A percentile compares a stretch with the other conserved stretches of the same genome.
Evolutionary conservation across 352 stramenopile species (phyloP).

Genomic region (Phytophthora tentaculata): DNA sequence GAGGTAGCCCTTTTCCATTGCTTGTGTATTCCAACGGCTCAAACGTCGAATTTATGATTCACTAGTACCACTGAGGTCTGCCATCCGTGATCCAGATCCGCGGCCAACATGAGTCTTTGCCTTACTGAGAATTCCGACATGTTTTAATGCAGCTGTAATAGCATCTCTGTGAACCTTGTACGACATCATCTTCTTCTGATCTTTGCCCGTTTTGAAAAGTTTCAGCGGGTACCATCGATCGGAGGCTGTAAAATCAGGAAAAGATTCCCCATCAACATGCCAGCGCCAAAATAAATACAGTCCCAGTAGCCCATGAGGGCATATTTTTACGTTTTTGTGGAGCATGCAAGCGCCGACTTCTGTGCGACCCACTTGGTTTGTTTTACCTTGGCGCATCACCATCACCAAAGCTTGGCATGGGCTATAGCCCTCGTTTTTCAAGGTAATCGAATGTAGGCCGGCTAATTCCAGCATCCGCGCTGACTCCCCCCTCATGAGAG

Average conservation of each 20-base stretch:
- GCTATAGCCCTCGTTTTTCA: constrained; percentile 4
- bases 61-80: constrained; percentile 2
- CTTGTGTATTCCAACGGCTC: neutral
- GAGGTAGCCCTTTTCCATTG: neutral
- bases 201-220: neutral
- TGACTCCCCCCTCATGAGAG: neutral
- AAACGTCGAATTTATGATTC: constrained; percentile 16
- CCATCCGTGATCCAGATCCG: neutral
- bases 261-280: neutral
- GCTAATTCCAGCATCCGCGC: neutral
- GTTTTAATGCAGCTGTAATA: neutral
- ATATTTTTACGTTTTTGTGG: neutral
- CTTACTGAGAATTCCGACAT: neutral
- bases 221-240: neutral
- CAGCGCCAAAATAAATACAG: constrained; percentile 5
- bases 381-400: constrained; percentile 9
- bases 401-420: neutral
- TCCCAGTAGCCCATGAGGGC: neutral
- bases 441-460: neutral
- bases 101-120: neutral
- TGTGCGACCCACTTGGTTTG: neutral
- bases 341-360: neutral
- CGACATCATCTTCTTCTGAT: neutral
- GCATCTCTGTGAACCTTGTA: neutral
- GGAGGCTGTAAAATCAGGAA: neutral